phyloP scores from a whole-genome alignment of 768 basidiomycete genomes.

The Guyanaporus albipodus region DNA sequence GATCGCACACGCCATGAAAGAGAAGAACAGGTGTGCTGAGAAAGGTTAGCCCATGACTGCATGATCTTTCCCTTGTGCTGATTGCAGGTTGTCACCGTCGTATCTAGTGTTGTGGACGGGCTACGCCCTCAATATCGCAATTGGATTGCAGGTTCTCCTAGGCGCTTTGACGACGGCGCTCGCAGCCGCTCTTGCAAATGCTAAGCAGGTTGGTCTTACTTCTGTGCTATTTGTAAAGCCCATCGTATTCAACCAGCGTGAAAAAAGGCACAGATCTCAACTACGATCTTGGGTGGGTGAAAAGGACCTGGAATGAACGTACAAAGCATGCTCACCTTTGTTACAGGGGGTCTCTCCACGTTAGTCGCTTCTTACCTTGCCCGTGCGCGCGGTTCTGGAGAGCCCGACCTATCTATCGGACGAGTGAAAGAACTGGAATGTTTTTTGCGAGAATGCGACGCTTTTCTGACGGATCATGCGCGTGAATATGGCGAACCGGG shows the following conservation, averaged over 20 bases:
- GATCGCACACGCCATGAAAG: constrained; percentile 41
- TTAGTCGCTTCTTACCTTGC: constrained; percentile 71
- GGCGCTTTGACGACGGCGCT: constrained; percentile 67
- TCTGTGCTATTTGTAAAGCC: no score
- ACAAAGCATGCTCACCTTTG: background rate
- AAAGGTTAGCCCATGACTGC: constrained; percentile 36
- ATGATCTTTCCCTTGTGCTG: constrained; percentile 3
- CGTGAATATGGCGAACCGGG: constrained; percentile 24
- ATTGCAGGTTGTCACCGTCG: background rate
- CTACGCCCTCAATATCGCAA: constrained; percentile 44
- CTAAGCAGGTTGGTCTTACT: constrained; percentile 36
- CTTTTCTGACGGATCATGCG: constrained; percentile 57
- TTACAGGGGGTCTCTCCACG: constrained; percentile 59
- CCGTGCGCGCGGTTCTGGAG: constrained; percentile 61
- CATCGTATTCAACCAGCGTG: background rate
- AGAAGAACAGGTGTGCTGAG: constrained; percentile 43
- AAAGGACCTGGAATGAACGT: background rate
- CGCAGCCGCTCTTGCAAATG: constrained; percentile 43
- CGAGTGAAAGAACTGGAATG: constrained; percentile 60
- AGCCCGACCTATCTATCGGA: constrained; percentile 59
- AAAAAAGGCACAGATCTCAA: constrained; percentile 35
- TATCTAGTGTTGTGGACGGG: constrained; percentile 30
- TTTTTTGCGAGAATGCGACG: constrained; percentile 58
- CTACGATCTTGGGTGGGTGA: constrained; percentile 39
- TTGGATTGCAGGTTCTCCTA: constrained; percentile 58